A percentile compares a stretch with the other conserved stretches of the same genome.
phyloP scores from a whole-genome alignment of 106 monocot genomes.

The Cymbidium sinense region DNA sequence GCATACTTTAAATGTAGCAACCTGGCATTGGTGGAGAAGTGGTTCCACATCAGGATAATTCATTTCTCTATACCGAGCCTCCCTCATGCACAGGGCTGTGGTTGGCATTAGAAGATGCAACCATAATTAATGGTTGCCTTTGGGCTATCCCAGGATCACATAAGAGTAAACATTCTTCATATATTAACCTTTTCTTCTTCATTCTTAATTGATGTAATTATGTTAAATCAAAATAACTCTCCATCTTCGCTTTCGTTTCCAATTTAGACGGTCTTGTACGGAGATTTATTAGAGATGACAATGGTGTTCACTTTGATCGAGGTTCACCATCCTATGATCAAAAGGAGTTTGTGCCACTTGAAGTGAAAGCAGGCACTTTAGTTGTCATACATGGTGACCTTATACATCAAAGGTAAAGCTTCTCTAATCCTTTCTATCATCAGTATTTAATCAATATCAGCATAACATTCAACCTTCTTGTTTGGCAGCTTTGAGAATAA shows the following conservation, averaged over 20 bases:
- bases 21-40: constrained; percentile 98
- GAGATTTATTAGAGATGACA: constrained; percentile 82
- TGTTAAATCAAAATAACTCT: neutral
- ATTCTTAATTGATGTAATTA: neutral
- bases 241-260: neutral
- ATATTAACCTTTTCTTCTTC: neutral
- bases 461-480: neutral
- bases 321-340: constrained; percentile 65
- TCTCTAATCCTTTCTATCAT: neutral
- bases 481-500: constrained; percentile 70
- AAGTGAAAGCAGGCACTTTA: constrained; percentile 86
- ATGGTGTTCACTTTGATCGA: constrained; percentile 79
- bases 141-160: constrained; percentile 96
- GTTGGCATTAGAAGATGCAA: constrained; percentile 94
- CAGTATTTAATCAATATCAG: neutral
- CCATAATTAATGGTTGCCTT: constrained; percentile 78
- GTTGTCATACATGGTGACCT: constrained; percentile 96
- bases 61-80: constrained; percentile 88
- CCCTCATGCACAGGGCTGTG: constrained; percentile 85
- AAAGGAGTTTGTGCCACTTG: constrained; percentile 72
- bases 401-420: constrained; percentile 78
- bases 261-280: constrained; percentile 76
- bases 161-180: constrained; percentile 36
- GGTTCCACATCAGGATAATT: constrained; percentile 96
- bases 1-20: constrained; percentile 49